A percentile compares a stretch with the other conserved stretches of the same genome.
Evolutionary conservation across 345 rosid species (phyloP).

Genomic region (Citrus cavaleriei): DNA sequence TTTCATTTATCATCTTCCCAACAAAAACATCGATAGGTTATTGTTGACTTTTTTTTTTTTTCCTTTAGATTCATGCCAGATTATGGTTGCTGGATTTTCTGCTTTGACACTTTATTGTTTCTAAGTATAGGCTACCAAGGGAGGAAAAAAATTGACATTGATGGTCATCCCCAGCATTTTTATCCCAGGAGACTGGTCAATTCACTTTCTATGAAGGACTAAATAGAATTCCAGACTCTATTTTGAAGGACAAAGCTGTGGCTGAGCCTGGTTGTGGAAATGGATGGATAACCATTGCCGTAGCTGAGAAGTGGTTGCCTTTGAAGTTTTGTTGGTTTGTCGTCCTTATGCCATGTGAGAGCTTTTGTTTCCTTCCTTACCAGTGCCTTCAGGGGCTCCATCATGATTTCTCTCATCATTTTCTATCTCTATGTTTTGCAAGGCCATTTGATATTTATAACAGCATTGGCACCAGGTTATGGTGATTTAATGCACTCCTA

Average conservation of each 20-base stretch:
- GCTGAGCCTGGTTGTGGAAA: conserved; percentile 99
- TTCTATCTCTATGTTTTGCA: not conserved
- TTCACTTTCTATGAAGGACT: conserved; percentile 94
- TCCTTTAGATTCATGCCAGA: not conserved
- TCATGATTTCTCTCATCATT: not conserved
- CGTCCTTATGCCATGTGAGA: not conserved
- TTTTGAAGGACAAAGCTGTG: conserved; percentile 82
- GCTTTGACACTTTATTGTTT: conserved; percentile 9
- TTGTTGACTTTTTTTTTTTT: too few species aligned
- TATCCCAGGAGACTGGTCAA: conserved; percentile 90
- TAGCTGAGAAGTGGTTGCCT: conserved; percentile 93
- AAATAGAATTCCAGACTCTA: conserved; percentile 84
- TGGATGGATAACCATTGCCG: conserved; percentile 93
- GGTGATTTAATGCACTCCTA: not conserved
- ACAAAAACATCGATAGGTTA: too few species aligned
- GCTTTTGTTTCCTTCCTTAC: not conserved
- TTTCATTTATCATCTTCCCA: too few species aligned
- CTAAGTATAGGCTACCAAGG: conserved; percentile 51
- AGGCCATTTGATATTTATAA: not conserved
- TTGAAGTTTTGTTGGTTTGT: conserved; percentile 48
- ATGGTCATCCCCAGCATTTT: conserved; percentile 98
- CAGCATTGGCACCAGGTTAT: not conserved
- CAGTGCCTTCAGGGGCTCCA: not conserved
- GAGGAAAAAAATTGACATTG: conserved; percentile 82
- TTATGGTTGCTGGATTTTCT: not conserved